Base-by-base conservation (phyloP, 345 rosid species). In the Camelina hispida region DNA sequence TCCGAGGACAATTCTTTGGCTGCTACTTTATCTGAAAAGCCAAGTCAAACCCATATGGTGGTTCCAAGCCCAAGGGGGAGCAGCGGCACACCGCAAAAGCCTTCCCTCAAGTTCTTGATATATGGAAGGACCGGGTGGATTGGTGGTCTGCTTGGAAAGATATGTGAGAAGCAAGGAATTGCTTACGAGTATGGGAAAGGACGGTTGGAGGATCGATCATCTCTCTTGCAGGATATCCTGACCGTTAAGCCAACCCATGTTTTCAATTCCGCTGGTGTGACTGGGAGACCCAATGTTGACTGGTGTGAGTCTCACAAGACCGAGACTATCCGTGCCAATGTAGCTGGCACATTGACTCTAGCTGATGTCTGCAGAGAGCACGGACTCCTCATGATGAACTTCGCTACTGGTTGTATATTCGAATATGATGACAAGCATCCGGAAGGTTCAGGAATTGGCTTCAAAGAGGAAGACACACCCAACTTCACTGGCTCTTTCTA, bases 101-200 rank as follows among this genome's bases (percentile, higher is more conserved):
- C 87, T 65, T 62, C 84, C 9, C 58, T 84, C 15, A 91, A 87
- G 81, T 91, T 91, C 78, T 73, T 88, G 84, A 84, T 90, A 11
- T 90, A 88, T 57, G 96, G 96, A 5, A 83, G 83, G 80, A 88
- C 91, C 0, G 93, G 96, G 38, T 90, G 91, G 96, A 87, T 90
- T 2, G 96, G 96, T 22, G 96, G 93, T 25, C 72, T 88, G 9
- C 89, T 90, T 18, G 89, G 89, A 17, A 82, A 85, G 83, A 23
- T 88, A 23, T 87, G 96, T 73, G 86, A 88, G 78, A 85, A 90
- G 77, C 90, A 87, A 78, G 91, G 85, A 30, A 85, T 90, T 68
- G 78, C 84, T 10, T 88, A 54, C 12, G 90, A 85, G 74, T 90
- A 88, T 73, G 93, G 96, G 72, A 84, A 63, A 80, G 96, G 93